Evolutionary conservation across 1,284 basidiomycete species (phyloP), one percentile per base, ranked within the genome.

Genomic region (Microbotryum lychnidis-dioicae): DNA sequence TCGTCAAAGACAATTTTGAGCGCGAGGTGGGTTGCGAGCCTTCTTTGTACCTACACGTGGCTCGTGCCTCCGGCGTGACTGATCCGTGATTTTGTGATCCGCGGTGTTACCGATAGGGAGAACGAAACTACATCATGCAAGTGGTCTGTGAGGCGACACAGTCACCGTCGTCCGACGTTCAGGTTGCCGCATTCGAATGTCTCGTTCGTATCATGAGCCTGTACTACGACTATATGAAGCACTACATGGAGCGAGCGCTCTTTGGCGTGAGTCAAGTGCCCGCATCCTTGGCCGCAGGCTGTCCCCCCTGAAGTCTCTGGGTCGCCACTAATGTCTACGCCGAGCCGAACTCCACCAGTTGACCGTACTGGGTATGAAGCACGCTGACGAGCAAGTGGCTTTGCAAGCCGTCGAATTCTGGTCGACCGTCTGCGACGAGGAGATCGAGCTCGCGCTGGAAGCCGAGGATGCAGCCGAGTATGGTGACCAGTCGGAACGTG

Each of bases 71-170:
- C 49, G n/a, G 27, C 8, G 33, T 25, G 10, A 52, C 31, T 44
- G n/a, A 53, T 46, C 59, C 57, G 48, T 61, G 51, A 16, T 29
- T 9, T 27, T 23, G 69, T 72, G 48, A 4, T 21, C 16, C 23
- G 10, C 23, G 37, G 10, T 42, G 37, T 16, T 18, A 42, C 37
- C 25, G 16, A 29, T 70, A 93, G 90, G 94, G 96, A 63, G 94
- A 98, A 77, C 85, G 94, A 58, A 98, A 97, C 79, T 98, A 97
- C 79, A 98, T 99, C 77, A 98, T 98, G 96, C 96, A 99, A 79
- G 92, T 98, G 56, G 90, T 98, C 29, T 99, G 94, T 75, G 96
- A 98, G 75, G 96, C 94, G 1, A 98, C 96, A 1, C 96, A 98
- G 77, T 91, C 85, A 69, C 66, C 81, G 2, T 77, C 84, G 6